Base-by-base conservation (phyloP, 306 rosid species). In the Adenanthera pavonina region DNA sequence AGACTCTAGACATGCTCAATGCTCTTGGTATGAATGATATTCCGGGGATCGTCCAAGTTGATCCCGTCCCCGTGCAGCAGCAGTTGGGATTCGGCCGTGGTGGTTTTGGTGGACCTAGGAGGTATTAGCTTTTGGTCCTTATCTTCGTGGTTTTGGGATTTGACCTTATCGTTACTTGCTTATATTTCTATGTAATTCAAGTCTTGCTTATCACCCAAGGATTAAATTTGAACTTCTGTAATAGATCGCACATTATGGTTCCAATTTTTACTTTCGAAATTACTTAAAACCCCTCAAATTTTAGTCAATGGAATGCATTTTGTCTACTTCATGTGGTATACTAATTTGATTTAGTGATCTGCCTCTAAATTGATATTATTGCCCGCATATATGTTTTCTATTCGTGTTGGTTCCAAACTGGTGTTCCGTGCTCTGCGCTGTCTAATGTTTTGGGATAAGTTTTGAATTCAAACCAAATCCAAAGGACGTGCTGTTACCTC, bases 1-100 rank as follows among this genome's bases (percentile, higher is more conserved):
- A 91, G 74, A 89, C 95, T 0, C 47, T 89, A 0, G 93, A 89
- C 15, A 89, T 91, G 95, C 88, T 89, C 35, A 75, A 82, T 1
- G 83, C 92, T 13, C 85, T 91, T 2, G 92, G 91, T 0, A 88
- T 89, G 92, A 6, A 66, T 0, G 93, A 91, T 1, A 46, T 91
- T 19, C 89, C 90, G 0, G 92, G 92, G 0, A 79, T 89, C 0
- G 84, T 75, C 4, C 82, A 74, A 78, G 92, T 84, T 0, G 95
- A 92, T 1, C 88, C 89, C 0, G 54, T 72, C 0, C 62, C 88
- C 2, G 82, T 89, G 9, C 85, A 62, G 64, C 44, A 84, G n/a
- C 75, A 60, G 20, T 0, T 75, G 0, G 84, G 87, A 0, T 86
- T 80, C 51, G 91, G 87, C 0, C 87, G 91, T 9, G 83, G 80